phyloP scores from a whole-genome alignment of 2,329 filamentous ascomycete genomes.

The Venturiaceae sp. region DNA sequence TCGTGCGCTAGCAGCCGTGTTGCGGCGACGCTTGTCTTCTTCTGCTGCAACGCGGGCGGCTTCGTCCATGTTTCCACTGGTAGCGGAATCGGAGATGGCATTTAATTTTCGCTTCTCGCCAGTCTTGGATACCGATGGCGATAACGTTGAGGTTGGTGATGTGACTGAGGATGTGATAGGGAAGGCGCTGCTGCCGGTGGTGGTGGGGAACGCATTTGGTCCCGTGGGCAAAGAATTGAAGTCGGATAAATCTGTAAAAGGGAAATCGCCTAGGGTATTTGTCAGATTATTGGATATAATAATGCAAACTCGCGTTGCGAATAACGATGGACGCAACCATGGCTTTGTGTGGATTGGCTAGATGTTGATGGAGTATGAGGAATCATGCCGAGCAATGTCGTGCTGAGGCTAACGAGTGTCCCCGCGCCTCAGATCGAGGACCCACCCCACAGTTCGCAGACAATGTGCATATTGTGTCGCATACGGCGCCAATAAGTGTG shows the following conservation, averaged over 20 bases:
- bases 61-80: slow-evolving; percentile 32
- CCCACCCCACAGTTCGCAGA: background rate
- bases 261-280: slow-evolving; percentile 28
- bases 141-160: slow-evolving; percentile 17
- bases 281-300: background rate
- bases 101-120: slow-evolving; percentile 39
- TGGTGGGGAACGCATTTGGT: background rate
- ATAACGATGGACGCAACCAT: slow-evolving; percentile 13
- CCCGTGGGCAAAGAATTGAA: slow-evolving; percentile 2
- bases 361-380: background rate
- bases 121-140: slow-evolving; percentile 10
- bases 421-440: background rate
- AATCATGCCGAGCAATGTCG: background rate
- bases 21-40: slow-evolving; percentile 43
- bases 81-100: slow-evolving; percentile 17
- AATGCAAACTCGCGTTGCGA: background rate
- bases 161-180: slow-evolving; percentile 7
- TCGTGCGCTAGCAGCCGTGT: slow-evolving; percentile 42
- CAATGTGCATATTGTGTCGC: background rate
- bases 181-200: background rate
- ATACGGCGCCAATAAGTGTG: background rate
- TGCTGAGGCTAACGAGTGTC: background rate
- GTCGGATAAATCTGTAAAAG: slow-evolving; percentile 32
- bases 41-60: slow-evolving; percentile 36
- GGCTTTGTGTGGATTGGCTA: slow-evolving; percentile 19